A percentile compares a stretch with the other conserved stretches of the same genome.
phyloP scores from a whole-genome alignment of 805 yeast species.

The Clavispora asparagi region DNA sequence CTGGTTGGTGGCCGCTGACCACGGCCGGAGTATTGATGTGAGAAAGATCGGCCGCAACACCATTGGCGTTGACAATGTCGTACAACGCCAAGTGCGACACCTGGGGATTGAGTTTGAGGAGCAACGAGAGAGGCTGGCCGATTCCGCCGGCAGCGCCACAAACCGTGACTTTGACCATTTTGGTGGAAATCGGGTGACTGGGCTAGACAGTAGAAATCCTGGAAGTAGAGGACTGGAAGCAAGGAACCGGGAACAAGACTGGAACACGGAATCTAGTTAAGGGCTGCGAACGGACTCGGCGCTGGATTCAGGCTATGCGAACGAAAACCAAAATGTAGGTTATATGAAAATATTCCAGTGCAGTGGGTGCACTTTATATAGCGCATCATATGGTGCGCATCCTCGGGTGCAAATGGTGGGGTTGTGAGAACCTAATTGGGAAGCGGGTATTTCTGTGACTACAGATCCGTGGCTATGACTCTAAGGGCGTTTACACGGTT shows the following conservation, averaged over 20 bases:
- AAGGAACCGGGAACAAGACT: no score
- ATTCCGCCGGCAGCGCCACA: conserved; percentile 48
- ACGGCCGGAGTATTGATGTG: conserved; percentile 37
- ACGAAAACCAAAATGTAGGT: no score
- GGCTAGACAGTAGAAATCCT: no score
- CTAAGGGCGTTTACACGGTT: no score
- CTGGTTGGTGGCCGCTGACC: conserved; percentile 39
- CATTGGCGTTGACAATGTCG: conserved; percentile 41
- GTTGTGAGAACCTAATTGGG: not conserved
- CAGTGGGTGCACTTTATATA: not conserved
- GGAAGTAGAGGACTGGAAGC: no score
- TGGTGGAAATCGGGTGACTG: no score
- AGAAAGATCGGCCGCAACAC: conserved; percentile 43
- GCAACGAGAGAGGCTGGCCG: conserved; percentile 43
- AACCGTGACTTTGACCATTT: conserved; percentile 42
- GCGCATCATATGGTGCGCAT: conserved; percentile 1
- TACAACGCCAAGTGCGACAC: conserved; percentile 36
- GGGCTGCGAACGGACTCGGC: no score
- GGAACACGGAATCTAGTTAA: no score
- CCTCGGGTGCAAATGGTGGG: conserved; percentile 3
- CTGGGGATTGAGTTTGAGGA: conserved; percentile 35
- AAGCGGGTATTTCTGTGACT: no score
- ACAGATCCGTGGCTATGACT: no score
- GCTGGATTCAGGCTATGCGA: no score
- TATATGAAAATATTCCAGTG: no score